Evolutionary conservation across 2,329 filamentous ascomycete genomes (phyloP), one percentile per base, ranked within the genome.

Genomic region (Leptosphaerulina australis): DNA sequence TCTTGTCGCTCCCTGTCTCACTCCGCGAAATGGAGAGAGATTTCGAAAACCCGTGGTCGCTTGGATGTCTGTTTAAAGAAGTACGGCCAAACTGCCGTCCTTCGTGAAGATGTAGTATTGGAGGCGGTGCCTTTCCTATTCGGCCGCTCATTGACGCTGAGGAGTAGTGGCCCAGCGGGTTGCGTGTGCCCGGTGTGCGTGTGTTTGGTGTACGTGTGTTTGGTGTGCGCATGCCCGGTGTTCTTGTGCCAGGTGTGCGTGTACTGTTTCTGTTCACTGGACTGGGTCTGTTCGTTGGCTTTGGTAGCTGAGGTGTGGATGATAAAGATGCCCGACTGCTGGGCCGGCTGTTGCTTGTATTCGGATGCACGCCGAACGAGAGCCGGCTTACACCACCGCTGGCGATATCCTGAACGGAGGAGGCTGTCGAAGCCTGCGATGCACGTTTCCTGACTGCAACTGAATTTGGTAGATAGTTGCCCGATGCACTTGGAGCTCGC

Each of bases 381-480:
- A 80, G 76, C 8, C 77, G 73, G 61, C 76, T 77, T 43, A 77
- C 64, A 38, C 67, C 64, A 57, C 59, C 60, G 17, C 62, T 62
- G 30, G 61, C 56, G 11, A 48, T 39, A 30, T 60, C 62, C 29
- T 60, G 62, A 24, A 59, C 46, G 5, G 62, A 64, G n/a, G 74
- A 75, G 15, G 71, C 69, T 20, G 74, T 64, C 21, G 73, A 79
- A 50, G 76, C 77, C 41, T 83, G 86, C 12, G 80, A 77, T 7
- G 82, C 82, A 50, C 88, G 85, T 74, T 90, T 81, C 43, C 90
- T 85, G 46, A 85, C 72, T 0, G 83, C 85, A 28, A 86, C 77
- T 1, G 77, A 82, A 2, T 77, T 77, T 4, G 83, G 78, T 38
- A 86, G 78, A 58, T 72, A 48, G 60, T 79, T 74, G 21, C 77